Evolutionary conservation across 768 basidiomycete genomes (phyloP), one percentile per base, ranked within the genome.

Genomic region (Boletales sp.): DNA sequence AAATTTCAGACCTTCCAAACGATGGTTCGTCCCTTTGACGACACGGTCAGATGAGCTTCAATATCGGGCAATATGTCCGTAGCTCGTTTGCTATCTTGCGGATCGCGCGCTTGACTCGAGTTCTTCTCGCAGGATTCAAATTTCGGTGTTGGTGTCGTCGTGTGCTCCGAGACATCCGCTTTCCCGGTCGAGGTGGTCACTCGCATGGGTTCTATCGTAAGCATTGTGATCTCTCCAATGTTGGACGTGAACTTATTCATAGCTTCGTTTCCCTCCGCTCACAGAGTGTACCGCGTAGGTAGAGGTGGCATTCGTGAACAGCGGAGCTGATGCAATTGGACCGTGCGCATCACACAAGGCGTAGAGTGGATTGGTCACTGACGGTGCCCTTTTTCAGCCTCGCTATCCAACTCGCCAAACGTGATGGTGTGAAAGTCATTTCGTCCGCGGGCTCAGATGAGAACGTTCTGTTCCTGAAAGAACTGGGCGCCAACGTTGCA

Each of bases 371-470:
- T 13, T 7, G 4, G 6, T 7, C 25, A 2, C 25, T 43, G 25
- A 60, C 11, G 14, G 4, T 2, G 32, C 14, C 14, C 8, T 1
- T 40, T 28, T 9, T 13, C 31, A 78, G 76, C 1, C 39, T 80
- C 12, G 75, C 79, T 17, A 73, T 79, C 40, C 79, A 81, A 49
- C 61, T 80, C 5, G 78, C 79, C 0, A 80, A 81, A 44, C 54
- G 57, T 0, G 73, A 77, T n/a, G 78, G 78, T 3, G 58, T 75
- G 19, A 84, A 82, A 57, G 86, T 89, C 35, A 84, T 90, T 44
- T 83, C 78, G 0, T 85, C 82, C 1, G 82, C 84, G 0, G 85
- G 88, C 2, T 78, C 80, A 0, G 84, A 87, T 17, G 82, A 85
- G 45, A 88, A 90, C 64, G 83, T 89, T 8, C 62, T 71, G 5